A percentile compares a stretch with the other conserved stretches of the same genome.
These are phyloP conservation scores for Taphrina wiesneri DNA, from an alignment of 1,139 yeast genomes.

Conservation along the genomic window DNA sequence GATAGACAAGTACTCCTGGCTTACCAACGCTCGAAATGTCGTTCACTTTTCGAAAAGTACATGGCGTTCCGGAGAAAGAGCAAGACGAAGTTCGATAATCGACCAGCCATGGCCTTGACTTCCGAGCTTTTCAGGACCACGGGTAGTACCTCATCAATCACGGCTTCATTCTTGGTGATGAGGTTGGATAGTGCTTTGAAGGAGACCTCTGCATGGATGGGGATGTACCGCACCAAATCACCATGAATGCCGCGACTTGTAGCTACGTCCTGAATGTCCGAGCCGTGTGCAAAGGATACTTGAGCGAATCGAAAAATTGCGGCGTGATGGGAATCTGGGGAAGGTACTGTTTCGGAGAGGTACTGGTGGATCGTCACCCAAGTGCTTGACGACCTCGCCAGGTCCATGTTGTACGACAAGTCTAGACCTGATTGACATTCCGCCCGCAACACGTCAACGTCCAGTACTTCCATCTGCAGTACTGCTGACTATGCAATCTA, in stretches of 20 bases:
- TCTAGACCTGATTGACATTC: not conserved
- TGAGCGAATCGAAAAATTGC: not conserved
- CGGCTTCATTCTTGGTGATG: slow-evolving; percentile 5
- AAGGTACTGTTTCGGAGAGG: not conserved
- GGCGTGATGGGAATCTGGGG: not conserved
- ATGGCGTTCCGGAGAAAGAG: slow-evolving; percentile 5
- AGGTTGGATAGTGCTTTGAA: slow-evolving; percentile 17
- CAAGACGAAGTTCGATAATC: not conserved
- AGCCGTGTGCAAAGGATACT: slow-evolving; percentile 12
- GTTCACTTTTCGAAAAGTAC: not conserved
- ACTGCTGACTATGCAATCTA: too few species aligned
- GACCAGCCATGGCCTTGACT: not conserved
- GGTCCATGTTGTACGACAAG: not conserved
- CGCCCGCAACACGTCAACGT: not conserved
- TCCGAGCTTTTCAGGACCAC: not conserved
- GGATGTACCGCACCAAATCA: not conserved
- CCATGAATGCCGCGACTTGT: not conserved
- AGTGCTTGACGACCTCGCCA: not conserved
- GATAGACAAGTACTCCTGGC: not conserved
- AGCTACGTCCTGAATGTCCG: not conserved
- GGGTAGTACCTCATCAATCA: not conserved
- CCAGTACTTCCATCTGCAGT: not conserved
- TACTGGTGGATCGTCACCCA: not conserved
- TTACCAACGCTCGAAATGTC: not conserved
- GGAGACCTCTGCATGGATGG: not conserved